phyloP scores from a whole-genome alignment of 2,329 filamentous ascomycete genomes.

The Hymenoscyphus repandus region DNA sequence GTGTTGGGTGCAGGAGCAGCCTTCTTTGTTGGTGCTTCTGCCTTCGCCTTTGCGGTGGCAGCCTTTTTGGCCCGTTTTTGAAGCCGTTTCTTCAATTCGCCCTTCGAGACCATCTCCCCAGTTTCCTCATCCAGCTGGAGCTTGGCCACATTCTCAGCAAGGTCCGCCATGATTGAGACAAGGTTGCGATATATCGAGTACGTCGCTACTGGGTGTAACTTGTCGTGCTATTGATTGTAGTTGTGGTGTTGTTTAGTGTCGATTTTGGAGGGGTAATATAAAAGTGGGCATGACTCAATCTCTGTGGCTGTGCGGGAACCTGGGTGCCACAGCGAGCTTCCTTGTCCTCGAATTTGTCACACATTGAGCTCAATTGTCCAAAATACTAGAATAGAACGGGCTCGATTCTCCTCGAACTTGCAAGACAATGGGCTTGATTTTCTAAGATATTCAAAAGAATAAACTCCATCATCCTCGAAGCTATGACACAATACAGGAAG shows the following conservation, averaged over 20 bases:
- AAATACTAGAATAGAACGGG: too few species aligned
- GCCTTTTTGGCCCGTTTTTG: slow-evolving; percentile 56
- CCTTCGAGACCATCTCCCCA: slow-evolving; percentile 61
- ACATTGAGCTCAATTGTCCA: too few species aligned
- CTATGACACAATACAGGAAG: too few species aligned
- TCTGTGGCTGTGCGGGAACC: not conserved
- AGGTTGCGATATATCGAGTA: not conserved
- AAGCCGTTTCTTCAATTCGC: slow-evolving; percentile 56
- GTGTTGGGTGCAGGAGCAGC: slow-evolving; percentile 27
- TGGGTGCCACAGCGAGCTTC: not conserved
- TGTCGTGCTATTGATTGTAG: not conserved
- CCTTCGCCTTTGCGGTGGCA: slow-evolving; percentile 46
- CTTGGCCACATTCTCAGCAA: slow-evolving; percentile 44
- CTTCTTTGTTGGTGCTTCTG: slow-evolving; percentile 35
- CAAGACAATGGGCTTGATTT: too few species aligned
- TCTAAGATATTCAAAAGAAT: too few species aligned
- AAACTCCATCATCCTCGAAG: too few species aligned
- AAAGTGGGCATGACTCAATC: slow-evolving; percentile 1
- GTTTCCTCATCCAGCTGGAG: slow-evolving; percentile 58
- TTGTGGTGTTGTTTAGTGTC: not conserved
- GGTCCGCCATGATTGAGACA: slow-evolving; percentile 40
- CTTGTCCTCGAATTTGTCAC: too few species aligned
- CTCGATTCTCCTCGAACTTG: too few species aligned
- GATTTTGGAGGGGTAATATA: slow-evolving; percentile 1
- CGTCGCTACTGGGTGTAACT: not conserved